These are phyloP conservation scores for Verticillium isaacii DNA, from an alignment of 2,329 filamentous ascomycete genomes.

Conservation along the genomic window DNA sequence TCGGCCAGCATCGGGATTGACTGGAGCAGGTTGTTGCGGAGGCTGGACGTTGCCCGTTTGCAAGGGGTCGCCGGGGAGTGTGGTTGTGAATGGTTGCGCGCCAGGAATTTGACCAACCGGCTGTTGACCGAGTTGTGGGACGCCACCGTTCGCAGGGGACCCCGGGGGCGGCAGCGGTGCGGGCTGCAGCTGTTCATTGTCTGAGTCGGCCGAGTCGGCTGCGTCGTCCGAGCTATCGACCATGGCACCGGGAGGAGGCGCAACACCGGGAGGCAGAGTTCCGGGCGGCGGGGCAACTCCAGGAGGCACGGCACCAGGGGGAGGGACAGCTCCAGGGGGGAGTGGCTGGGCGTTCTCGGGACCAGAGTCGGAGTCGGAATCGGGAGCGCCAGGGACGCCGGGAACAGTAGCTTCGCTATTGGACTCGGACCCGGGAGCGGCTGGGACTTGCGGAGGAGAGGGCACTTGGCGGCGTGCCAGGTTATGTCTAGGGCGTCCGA, in stretches of 20 bases:
- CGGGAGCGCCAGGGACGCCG: background rate
- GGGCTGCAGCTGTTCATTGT: background rate
- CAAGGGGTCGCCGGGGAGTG: background rate
- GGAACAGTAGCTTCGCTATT: background rate
- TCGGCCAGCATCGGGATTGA: background rate
- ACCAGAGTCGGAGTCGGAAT: background rate
- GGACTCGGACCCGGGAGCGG: background rate
- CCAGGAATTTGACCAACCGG: background rate
- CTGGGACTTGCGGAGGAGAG: background rate
- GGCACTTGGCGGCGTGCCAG: background rate
- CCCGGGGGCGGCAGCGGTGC: background rate
- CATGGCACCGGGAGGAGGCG: background rate
- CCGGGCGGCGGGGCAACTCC: background rate
- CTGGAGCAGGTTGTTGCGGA: background rate
- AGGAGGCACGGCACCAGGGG: background rate
- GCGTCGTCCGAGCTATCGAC: background rate
- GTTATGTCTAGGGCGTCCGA: background rate
- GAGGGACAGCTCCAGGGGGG: background rate
- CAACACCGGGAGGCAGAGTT: background rate
- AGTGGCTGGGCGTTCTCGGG: background rate
- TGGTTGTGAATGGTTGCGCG: background rate
- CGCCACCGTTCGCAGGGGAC: background rate
- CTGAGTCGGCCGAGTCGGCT: background rate
- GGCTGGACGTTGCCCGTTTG: background rate
- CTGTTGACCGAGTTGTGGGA: background rate